These are phyloP conservation scores for Pichia sp. DNA, from an alignment of 1,139 yeast species.

Conservation along the genomic window DNA sequence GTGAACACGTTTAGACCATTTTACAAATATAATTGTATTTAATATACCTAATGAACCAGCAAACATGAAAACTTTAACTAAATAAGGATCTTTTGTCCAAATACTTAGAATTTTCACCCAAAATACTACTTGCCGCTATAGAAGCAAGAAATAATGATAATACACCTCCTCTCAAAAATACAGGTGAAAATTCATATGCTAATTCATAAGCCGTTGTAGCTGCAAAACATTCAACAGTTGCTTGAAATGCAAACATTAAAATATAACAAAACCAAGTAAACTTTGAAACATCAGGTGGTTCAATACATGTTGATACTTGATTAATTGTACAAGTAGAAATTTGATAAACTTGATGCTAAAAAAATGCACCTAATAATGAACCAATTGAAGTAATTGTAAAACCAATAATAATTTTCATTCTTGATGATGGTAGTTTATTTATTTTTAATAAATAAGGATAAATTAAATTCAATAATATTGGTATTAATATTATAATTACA, in stretches of 20 bases:
- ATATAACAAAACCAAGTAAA: constrained; percentile 53
- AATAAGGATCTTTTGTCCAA: constrained; percentile 25
- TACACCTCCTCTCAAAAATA: constrained; percentile 60
- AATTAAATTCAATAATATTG: constrained; percentile 50
- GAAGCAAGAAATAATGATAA: constrained; percentile 60
- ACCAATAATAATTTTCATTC: constrained; percentile 70
- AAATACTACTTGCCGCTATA: constrained; percentile 54
- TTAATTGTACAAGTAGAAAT: constrained; percentile 71
- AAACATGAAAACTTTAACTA: constrained; percentile 20
- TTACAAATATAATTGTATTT: constrained; percentile 5
- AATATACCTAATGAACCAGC: constrained; percentile 18
- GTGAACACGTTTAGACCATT: constrained; percentile 5
- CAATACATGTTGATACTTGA: constrained; percentile 44
- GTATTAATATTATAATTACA: constrained; percentile 58
- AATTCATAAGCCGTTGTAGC: constrained; percentile 62
- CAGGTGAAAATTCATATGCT: constrained; percentile 67
- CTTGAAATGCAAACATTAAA: constrained; percentile 47
- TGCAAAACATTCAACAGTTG: constrained; percentile 66
- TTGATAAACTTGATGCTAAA: constrained; percentile 67
- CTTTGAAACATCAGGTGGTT: constrained; percentile 36
- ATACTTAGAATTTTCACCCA: constrained; percentile 31
- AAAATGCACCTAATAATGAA: constrained; percentile 75
- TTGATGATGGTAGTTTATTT: constrained; percentile 55
- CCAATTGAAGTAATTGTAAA: constrained; percentile 66
- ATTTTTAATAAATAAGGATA: constrained; percentile 54